Evolutionary conservation across 257 asterid species (phyloP), one percentile per base, ranked within the genome.

Genomic region (Plantago major): DNA sequence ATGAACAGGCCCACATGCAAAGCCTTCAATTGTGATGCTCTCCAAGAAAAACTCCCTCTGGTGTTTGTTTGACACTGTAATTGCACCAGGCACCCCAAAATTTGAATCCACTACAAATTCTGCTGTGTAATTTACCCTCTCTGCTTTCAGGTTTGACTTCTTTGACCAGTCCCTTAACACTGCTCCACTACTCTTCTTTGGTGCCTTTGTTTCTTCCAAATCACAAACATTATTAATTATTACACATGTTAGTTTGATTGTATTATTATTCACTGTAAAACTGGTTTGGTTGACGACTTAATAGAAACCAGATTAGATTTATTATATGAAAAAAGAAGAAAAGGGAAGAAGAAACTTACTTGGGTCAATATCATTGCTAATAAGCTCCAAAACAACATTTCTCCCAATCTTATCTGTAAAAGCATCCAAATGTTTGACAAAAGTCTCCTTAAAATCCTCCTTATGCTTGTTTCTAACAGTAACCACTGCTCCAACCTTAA

Each of bases 31-130:
- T 3, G 88, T 83, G 28, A 93, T 87, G 56, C 95, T 87, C 67
- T 89, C 97, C n/a, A 93, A 42, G 50, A 84, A 89, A 73, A 93
- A 93, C 62, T 89, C 99, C 59, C 81, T 78, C 28, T 89, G 97
- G 72, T 89, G 99, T 60, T 83, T 89, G 69, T 93, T 93, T 3
- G 59, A 59, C 55, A 93, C 86, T 4, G 84, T 74, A 19, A 93
- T 85, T 52, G 97, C 99, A 7, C 96, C 99, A 0, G 99, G 96
- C 6, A 72, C 71, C 42, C 99, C 99, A 62, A 89, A 89, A 62
- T 75, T 81, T 2, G 94, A 80, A 14, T 82, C 97, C 77, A 93
- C 94, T 9, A 13, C 58, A 43, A 93, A 83, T 47, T 89, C 96
- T 11, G 99, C 94, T 17, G 60, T 79, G 75, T 87, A 93, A 64